These are phyloP conservation scores for Thecaphora frezii DNA, from an alignment of 1,284 basidiomycete species.

Conservation along the genomic window DNA sequence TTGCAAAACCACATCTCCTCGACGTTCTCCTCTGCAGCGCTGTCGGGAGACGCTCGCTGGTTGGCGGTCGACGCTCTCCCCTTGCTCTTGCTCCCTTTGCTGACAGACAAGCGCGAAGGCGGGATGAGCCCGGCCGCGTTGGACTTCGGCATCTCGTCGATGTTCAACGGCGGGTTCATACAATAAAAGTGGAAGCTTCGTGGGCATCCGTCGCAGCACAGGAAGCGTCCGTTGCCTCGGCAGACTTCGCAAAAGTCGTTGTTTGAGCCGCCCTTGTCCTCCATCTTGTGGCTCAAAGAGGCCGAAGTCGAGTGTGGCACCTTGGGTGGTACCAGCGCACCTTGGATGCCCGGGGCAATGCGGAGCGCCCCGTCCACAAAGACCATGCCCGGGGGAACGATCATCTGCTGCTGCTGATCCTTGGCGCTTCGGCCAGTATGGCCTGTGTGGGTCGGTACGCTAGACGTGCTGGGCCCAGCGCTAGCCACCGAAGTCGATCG, in stretches of 20 bases:
- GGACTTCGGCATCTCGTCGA: conserved; percentile 70
- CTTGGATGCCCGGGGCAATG: conserved; percentile 27
- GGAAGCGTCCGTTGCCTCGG: conserved; percentile 73
- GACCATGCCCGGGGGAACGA: conserved; percentile 18
- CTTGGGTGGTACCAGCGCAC: conserved; percentile 17
- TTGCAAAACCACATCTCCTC: conserved; percentile 93
- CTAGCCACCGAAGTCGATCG: conserved; percentile 27
- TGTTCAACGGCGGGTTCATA: conserved; percentile 88
- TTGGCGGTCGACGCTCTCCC: conserved; percentile 19
- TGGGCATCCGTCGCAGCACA: conserved; percentile 88
- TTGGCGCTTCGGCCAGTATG: conserved; percentile 5
- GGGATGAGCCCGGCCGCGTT: conserved; percentile 38
- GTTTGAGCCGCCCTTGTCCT: conserved; percentile 66
- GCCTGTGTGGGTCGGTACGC: conserved; percentile 1
- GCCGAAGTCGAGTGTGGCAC: conserved; percentile 13
- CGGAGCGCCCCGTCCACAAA: conserved; percentile 23
- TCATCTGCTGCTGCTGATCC: background rate
- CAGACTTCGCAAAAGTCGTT: conserved; percentile 94
- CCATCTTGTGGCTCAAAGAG: conserved; percentile 16
- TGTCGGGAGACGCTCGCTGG: conserved; percentile 12
- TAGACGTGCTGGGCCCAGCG: conserved; percentile 5
- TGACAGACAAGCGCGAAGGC: background rate
- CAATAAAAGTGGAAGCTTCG: conserved; percentile 94
- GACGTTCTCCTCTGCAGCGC: conserved; percentile 14
- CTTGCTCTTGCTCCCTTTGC: conserved; percentile 13